Conservation (phyloP, 345 rosid species). For the Mercurialis annua region DNA sequence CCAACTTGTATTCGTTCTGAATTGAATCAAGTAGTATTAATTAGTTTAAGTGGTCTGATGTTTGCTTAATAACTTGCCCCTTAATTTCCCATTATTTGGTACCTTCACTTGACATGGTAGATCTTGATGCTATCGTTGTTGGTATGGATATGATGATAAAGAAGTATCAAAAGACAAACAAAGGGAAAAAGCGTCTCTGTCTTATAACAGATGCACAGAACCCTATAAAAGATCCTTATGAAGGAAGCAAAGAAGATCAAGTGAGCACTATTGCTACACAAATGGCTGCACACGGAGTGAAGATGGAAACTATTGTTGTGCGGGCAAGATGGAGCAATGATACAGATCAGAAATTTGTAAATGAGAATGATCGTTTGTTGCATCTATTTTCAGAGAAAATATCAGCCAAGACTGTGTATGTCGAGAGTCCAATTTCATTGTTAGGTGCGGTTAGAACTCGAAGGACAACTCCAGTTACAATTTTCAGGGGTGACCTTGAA, state of each 20-base stretch:
- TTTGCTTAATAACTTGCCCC: not conserved
- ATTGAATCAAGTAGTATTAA: not conserved
- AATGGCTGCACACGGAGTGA: conserved; percentile 64
- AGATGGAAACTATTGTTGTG: conserved; percentile 63
- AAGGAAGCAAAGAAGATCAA: conserved; percentile 84
- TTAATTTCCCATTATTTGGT: conserved; percentile 8
- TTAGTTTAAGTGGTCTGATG: not conserved
- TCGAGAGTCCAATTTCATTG: conserved; percentile 69
- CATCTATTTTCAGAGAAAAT: conserved; percentile 57
- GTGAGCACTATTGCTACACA: conserved; percentile 60
- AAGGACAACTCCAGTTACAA: conserved; percentile 64
- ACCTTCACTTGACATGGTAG: conserved; percentile 72
- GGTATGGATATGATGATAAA: conserved; percentile 96
- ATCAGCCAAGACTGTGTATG: conserved; percentile 48
- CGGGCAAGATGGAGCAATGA: conserved; percentile 36
- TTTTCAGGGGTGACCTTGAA: conserved; percentile 89
- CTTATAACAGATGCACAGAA: conserved; percentile 68
- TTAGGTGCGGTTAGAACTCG: conserved; percentile 79
- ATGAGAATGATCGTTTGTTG: conserved; percentile 73
- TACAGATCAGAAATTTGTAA: conserved; percentile 40
- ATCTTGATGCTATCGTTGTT: conserved; percentile 86
- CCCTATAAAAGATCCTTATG: conserved; percentile 70
- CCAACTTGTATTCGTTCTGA: not conserved
- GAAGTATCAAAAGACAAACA: conserved; percentile 48
- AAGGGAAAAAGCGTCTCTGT: conserved; percentile 80